Conservation (phyloP, 306 rosid species). For the Sophora flavescens region DNA sequence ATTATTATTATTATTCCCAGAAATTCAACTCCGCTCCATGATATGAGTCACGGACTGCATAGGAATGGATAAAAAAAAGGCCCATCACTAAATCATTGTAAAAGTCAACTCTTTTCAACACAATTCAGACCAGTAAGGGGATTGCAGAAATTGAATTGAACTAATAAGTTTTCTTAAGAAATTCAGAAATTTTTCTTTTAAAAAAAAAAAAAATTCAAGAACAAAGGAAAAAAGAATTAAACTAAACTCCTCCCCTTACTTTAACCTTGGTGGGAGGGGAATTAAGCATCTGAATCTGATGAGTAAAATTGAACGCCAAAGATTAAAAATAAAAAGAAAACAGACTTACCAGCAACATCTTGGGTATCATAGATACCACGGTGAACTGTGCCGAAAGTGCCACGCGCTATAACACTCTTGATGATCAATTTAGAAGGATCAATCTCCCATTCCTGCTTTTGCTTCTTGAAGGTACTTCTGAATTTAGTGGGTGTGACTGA, state of each 20-base stretch:
- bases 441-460: slow-evolving; percentile 92
- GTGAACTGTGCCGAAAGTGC: slow-evolving; percentile 92
- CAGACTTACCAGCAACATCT: slow-evolving; percentile 87
- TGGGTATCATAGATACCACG: slow-evolving; percentile 89
- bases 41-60: slow-evolving; percentile 55
- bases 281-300: slow-evolving; percentile 45
- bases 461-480: slow-evolving; percentile 49
- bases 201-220: neutral
- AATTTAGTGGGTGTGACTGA: slow-evolving; percentile 31
- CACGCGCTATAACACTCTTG: slow-evolving; percentile 86
- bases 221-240: neutral
- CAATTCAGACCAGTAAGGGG: slow-evolving; percentile 18
- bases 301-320: slow-evolving; percentile 22
- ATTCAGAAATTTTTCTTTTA: slow-evolving; percentile 30
- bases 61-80: slow-evolving; percentile 47
- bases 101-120: slow-evolving; percentile 53
- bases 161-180: slow-evolving; percentile 16
- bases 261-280: neutral
- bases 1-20: slow-evolving; percentile 44
- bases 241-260: neutral
- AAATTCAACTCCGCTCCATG: slow-evolving; percentile 68
- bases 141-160: slow-evolving; percentile 30
- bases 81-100: slow-evolving; percentile 45
- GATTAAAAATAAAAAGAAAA: neutral
- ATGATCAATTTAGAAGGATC: slow-evolving; percentile 87